Evolutionary conservation across 2,329 filamentous ascomycete species (phyloP).

Genomic region (Diaporthe australafricana): DNA sequence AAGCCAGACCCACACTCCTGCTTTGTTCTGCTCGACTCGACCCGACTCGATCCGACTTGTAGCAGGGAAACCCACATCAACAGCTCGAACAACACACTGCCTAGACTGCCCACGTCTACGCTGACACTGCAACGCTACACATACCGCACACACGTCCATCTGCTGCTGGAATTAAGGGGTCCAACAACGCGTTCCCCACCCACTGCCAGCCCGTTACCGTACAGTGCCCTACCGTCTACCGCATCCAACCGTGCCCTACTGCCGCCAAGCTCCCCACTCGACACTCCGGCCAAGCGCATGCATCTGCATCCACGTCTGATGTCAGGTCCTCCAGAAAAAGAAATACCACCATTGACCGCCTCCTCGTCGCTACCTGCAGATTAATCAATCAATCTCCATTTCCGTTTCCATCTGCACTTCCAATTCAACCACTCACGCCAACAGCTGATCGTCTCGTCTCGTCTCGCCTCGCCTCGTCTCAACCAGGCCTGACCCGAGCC

Average conservation of each 20-base stretch:
- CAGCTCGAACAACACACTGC: background rate
- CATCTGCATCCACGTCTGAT: conserved; percentile 31
- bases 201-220: background rate
- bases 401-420: background rate
- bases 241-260: background rate
- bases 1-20: background rate
- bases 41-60: conserved; percentile 21
- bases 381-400: background rate
- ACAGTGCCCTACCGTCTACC: no score
- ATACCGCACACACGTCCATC: no score
- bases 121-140: no score
- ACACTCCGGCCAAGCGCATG: conserved; percentile 4
- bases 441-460: background rate
- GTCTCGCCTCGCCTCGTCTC: background rate
- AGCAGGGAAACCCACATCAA: background rate
- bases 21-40: conserved; percentile 5
- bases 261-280: conserved; percentile 31
- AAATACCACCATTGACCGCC: conserved; percentile 27
- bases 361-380: conserved; percentile 25
- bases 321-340: conserved; percentile 28
- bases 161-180: conserved; percentile 2
- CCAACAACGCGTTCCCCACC: background rate
- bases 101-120: background rate
- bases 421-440: background rate
- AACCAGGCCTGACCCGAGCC: background rate